Percentiles rank a stretch among this genome's conserved stretches.
Evolutionary conservation across 306 rosid genomes (phyloP).

Genomic region (Malus fusca): DNA sequence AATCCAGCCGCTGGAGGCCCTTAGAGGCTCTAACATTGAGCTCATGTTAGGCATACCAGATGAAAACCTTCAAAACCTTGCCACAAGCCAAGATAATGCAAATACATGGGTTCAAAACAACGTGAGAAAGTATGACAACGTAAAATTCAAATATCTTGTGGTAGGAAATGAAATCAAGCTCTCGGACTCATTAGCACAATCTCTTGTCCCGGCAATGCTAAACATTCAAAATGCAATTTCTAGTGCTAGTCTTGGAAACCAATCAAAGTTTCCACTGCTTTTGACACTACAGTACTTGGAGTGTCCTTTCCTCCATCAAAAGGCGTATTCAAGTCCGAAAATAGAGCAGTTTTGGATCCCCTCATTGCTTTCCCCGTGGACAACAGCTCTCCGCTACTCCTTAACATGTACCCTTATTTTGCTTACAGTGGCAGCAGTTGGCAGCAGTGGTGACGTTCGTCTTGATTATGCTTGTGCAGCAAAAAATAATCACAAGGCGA

Average conservation of each 20-base stretch:
- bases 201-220: constrained; percentile 12
- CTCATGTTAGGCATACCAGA: constrained; percentile 14
- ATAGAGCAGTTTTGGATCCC: background rate
- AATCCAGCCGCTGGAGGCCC: constrained; percentile 24
- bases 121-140: background rate
- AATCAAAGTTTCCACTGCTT: constrained; percentile 26
- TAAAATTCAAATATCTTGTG: constrained; percentile 19
- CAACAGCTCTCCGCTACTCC: background rate
- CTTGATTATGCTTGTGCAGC: constrained; percentile 3
- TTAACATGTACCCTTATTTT: constrained; percentile 16
- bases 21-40: constrained; percentile 30
- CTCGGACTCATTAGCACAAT: background rate
- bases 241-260: background rate
- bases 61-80: constrained; percentile 1
- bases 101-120: constrained; percentile 20
- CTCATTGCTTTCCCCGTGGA: background rate
- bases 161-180: constrained; percentile 26
- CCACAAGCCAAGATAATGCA: constrained; percentile 8
- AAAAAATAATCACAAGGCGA: no score
- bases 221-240: constrained; percentile 17
- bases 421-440: background rate
- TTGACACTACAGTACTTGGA: background rate
- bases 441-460: background rate
- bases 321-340: background rate
- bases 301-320: constrained; percentile 16